Evolutionary conservation across 1,284 basidiomycete genomes (phyloP), one percentile per base, ranked within the genome.

Genomic region (Pseudomicrostroma phylloplanum): DNA sequence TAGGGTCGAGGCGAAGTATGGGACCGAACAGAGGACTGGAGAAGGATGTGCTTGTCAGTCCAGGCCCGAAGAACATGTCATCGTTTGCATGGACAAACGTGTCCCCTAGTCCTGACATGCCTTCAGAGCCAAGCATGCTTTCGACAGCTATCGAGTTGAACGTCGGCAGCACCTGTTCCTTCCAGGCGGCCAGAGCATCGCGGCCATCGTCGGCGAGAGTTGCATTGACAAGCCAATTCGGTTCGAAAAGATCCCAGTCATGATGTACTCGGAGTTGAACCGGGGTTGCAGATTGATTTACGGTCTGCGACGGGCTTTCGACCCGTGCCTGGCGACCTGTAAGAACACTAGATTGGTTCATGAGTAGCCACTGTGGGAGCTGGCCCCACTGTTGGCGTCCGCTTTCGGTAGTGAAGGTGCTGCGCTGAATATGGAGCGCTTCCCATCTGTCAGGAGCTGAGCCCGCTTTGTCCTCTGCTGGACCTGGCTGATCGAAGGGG

Each of bases 71-170:
- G 67, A 74, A 74, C 26, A 71, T 68, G 56, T 74, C 72, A 51
- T 74, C 72, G 54, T 74, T 74, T 41, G 63, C 59, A 26, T 64
- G 68, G 49, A 73, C 1, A 43, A 69, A 66, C n/a, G 40, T 63
- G 11, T 73, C 72, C 11, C 56, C 51, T 9, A 70, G 62, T 1
- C 61, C 66, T 1, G 30, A 6, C 17, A 43, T 39, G 41, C 36
- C 41, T 49, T 67, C 56, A 39, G 66, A 58, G 36, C 64, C 71
- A 8, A 74, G 58, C 67, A 69, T 67, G 15, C 65, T 21, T 55
- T 74, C 72, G 41, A 69, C 55, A 6, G 67, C 67, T 64, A 72
- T 72, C 48, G 64, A 67, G 56, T 72, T 74, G 67, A 72, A 74
- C 0, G 67, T 74, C 0, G 70, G 72, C 62, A 74, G 48, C 19